Conservation (phyloP, 495 filamentous ascomycete species). For the Cetradonia linearis region DNA sequence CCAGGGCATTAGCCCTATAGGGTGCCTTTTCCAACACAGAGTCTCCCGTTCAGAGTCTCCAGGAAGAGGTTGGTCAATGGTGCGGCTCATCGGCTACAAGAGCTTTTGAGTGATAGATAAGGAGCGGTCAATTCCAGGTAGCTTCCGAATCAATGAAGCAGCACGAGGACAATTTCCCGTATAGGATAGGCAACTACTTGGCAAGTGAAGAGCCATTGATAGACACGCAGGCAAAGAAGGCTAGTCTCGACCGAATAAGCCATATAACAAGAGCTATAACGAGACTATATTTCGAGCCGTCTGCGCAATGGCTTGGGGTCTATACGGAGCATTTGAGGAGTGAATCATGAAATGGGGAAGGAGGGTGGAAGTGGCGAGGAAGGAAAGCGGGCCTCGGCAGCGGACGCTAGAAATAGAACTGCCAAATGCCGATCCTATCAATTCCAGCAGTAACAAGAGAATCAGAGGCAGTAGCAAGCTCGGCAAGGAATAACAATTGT, state of each 20-base stretch:
- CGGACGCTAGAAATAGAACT: constrained; percentile 3
- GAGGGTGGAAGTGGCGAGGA: neutral
- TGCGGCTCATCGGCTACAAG: neutral
- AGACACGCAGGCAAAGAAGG: neutral
- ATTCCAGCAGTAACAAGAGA: neutral
- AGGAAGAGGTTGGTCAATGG: too few relatives aligned
- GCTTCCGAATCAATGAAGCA: neutral
- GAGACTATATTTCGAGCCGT: neutral
- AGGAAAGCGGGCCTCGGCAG: neutral
- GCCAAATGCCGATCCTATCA: neutral
- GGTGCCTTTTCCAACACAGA: too few relatives aligned
- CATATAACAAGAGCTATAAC: neutral
- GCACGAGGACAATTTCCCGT: neutral
- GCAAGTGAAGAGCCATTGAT: neutral
- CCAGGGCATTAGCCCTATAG: too few relatives aligned
- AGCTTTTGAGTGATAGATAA: neutral
- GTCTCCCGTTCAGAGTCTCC: too few relatives aligned
- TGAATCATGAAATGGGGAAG: neutral
- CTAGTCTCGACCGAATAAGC: neutral
- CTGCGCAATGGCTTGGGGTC: neutral
- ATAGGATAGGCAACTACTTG: neutral
- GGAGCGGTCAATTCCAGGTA: neutral
- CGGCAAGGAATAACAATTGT: neutral
- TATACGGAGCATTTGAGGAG: neutral
- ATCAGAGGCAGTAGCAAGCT: constrained; percentile 2